These are phyloP conservation scores for Lumnitzera racemosa DNA, from an alignment of 345 rosid species.

Conservation along the genomic window DNA sequence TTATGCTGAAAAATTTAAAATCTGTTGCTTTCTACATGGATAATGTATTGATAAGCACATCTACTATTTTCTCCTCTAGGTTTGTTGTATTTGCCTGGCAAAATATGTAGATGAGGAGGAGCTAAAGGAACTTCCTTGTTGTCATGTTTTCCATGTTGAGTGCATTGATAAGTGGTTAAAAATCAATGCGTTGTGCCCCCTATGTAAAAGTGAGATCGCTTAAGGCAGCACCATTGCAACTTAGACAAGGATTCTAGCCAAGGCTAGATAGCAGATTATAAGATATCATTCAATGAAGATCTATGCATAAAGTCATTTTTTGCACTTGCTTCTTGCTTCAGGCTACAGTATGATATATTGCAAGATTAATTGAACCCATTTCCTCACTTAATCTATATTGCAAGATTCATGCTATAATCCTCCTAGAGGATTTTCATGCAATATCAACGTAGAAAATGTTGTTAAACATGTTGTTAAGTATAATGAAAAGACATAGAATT, in stretches of 20 bases:
- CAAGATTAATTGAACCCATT: no score
- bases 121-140: constrained; percentile 58
- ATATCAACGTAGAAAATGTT: no score
- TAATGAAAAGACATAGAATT: no score
- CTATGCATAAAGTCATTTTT: neutral
- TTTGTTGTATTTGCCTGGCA: constrained; percentile 68
- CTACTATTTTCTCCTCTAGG: constrained; percentile 21
- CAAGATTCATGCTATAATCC: no score
- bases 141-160: constrained; percentile 59
- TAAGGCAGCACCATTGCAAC: constrained; percentile 28
- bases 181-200: constrained; percentile 69
- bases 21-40: no score
- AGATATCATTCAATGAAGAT: neutral
- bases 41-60: no score
- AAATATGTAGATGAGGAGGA: constrained; percentile 55
- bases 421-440: no score
- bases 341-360: no score
- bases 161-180: constrained; percentile 80
- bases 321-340: neutral
- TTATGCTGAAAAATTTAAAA: no score
- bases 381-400: no score
- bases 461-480: no score
- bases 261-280: neutral
- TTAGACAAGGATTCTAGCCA: constrained; percentile 13
- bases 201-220: constrained; percentile 57